phyloP scores from a whole-genome alignment of 1,284 basidiomycete genomes.

The Cryptococcus sp. region DNA sequence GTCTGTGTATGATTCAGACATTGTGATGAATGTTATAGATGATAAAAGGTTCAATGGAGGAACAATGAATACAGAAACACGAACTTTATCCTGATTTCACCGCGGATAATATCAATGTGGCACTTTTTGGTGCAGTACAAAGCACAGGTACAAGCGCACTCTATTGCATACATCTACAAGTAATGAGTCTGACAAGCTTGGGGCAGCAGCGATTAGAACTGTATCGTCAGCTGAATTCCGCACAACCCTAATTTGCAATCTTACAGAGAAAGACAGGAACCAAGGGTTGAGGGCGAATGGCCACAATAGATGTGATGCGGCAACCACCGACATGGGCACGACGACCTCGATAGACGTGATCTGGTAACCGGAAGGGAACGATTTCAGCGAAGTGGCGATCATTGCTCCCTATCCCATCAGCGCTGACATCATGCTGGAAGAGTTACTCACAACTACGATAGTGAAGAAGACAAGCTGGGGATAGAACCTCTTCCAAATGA shows the following conservation, averaged over 20 bases:
- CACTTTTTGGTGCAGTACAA: too few species aligned
- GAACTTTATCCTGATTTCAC: too few species aligned
- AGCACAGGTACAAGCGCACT: too few species aligned
- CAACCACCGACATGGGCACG: slow-evolving; percentile 28
- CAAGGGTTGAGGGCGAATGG: slow-evolving; percentile 34
- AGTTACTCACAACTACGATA: slow-evolving; percentile 47
- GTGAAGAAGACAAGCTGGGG: slow-evolving; percentile 58
- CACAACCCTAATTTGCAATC: not conserved
- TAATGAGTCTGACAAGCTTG: too few species aligned
- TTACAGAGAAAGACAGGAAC: slow-evolving; percentile 33
- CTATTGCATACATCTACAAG: too few species aligned
- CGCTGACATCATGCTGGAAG: not conserved
- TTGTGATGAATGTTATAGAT: too few species aligned
- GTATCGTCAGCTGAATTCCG: not conserved
- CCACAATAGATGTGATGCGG: slow-evolving; percentile 30
- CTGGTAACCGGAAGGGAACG: slow-evolving; percentile 28
- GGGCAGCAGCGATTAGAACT: too few species aligned
- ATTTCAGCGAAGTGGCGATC: slow-evolving; percentile 21
- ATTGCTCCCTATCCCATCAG: slow-evolving; percentile 18
- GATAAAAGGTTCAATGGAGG: too few species aligned
- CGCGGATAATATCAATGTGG: too few species aligned
- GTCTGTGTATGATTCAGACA: slow-evolving; percentile 9
- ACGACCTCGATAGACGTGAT: slow-evolving; percentile 24
- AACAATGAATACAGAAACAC: too few species aligned
- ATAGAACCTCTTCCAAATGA: slow-evolving; percentile 70